Evolutionary conservation across 768 basidiomycete species (phyloP), one percentile per base, ranked within the genome.

Genomic region (Psilocybe sp.): DNA sequence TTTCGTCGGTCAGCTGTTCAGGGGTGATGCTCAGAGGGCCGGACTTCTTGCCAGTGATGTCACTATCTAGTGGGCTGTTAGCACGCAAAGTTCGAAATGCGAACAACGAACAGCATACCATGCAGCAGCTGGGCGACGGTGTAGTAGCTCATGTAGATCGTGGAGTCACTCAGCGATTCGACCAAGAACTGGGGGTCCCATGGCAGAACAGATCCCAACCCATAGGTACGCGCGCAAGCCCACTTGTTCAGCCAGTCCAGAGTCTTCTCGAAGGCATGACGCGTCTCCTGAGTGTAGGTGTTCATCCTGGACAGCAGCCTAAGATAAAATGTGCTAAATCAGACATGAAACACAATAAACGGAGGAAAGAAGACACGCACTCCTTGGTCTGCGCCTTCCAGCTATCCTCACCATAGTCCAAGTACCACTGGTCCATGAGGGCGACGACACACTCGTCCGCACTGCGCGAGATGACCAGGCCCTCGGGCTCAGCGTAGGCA

Each of bases 161-260:
- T 98, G 6, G 96, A 98, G 69, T 99, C 97, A 58, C 91, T 95
- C 64, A 98, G 69, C 56, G 91, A 93, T 69, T 99, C 97, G 40
- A 99, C 95, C 64, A 98, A 77, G 80, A 95, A 98, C 46, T 91
- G 84, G 14, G 87, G 88, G 64, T 98, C 97, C 95, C 96, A 99
- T 2, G 97, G 97, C 51, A 99, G 73, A 61, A 89, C 88, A 2
- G 95, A 93, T 15, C 97, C 97, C 59, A 99, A 76, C 47, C 97
- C 97, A 65, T 95, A 98, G 5, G 91, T 92, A 35, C 97, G 81
- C n/a, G 97, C 96, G 67, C 97, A 99, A 2, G 97, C 97, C 97
- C 97, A 99, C 68, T 99, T 81, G 62, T 93, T 93, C 71, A 99
- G 73, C 97, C 97, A 99, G 44, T 82, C 87, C 63, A 99, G 74